Conservation (phyloP, 2,329 filamentous ascomycete genomes). For the Gnomoniopsis smithogilvyi region DNA sequence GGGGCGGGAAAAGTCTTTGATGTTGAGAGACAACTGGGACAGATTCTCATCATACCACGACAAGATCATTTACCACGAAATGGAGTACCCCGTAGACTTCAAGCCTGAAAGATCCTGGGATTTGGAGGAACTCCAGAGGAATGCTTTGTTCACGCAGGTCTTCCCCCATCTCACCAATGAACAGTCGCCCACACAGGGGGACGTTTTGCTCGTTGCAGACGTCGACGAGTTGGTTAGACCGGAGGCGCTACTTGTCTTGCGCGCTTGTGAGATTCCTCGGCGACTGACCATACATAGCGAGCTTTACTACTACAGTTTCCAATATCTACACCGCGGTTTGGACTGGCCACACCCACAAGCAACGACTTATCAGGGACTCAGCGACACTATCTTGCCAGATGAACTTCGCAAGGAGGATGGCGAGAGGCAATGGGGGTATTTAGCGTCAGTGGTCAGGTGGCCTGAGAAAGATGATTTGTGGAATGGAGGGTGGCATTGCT, state of each 20-base stretch:
- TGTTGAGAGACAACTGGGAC: constrained; percentile 49
- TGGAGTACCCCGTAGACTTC: constrained; percentile 42
- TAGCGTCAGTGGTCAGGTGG: constrained; percentile 32
- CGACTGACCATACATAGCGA: constrained; percentile 48
- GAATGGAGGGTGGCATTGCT: constrained; percentile 61
- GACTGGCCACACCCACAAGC: constrained; percentile 60
- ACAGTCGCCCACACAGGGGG: constrained; percentile 41
- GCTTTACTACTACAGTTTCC: constrained; percentile 58
- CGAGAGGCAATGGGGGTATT: constrained; percentile 20
- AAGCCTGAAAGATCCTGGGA: constrained; percentile 41
- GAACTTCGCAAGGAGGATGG: constrained; percentile 49
- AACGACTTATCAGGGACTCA: constrained; percentile 47
- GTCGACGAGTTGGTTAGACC: constrained; percentile 59
- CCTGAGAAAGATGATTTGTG: constrained; percentile 41
- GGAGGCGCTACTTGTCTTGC: constrained; percentile 43
- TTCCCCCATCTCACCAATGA: constrained; percentile 44
- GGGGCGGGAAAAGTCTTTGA: constrained; percentile 50
- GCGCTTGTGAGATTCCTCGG: constrained; percentile 49
- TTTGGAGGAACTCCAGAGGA: constrained; percentile 50
- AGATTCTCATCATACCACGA: constrained; percentile 49
- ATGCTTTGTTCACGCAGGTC: constrained; percentile 57
- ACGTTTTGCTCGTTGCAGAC: constrained; percentile 58
- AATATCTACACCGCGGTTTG: constrained; percentile 42
- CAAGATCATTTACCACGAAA: constrained; percentile 57
- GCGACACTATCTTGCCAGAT: constrained; percentile 48